Evolutionary conservation across 805 yeast genomes (phyloP).

Genomic region (Metschnikowia lachancei): DNA sequence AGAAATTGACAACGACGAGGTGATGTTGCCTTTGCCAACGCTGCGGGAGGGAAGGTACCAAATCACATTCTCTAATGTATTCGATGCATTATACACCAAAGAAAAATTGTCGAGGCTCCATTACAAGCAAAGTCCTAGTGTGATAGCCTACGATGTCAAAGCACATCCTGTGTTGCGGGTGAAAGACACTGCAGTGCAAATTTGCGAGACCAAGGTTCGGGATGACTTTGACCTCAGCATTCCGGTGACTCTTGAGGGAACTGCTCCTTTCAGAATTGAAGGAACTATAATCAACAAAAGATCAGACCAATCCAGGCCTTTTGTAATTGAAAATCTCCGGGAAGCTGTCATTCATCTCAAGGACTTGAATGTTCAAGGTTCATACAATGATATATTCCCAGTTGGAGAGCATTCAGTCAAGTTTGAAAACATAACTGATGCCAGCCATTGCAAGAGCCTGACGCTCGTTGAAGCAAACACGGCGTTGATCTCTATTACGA

Average conservation of each 20-base stretch:
- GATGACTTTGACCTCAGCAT: conserved; percentile 39
- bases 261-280: conserved; percentile 58
- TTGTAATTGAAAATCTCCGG: conserved; percentile 46
- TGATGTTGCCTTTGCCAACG: conserved; percentile 40
- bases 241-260: conserved; percentile 54
- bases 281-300: conserved; percentile 60
- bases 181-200: conserved; percentile 45
- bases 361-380: conserved; percentile 21
- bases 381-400: conserved; percentile 43
- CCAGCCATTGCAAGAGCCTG: conserved; percentile 62
- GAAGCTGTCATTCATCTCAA: conserved; percentile 16
- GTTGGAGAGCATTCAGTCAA: conserved; percentile 71
- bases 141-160: conserved; percentile 45
- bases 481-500: conserved; percentile 62
- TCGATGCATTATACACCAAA: conserved; percentile 59
- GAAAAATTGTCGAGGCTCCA: conserved; percentile 22
- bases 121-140: conserved; percentile 10
- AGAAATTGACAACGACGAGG: conserved; percentile 28
- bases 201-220: conserved; percentile 38
- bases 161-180: conserved; percentile 62
- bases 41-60: conserved; percentile 55
- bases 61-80: conserved; percentile 58
- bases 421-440: conserved; percentile 59
- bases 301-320: conserved; percentile 49
- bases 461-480: conserved; percentile 35